These are phyloP conservation scores for Thraustochytrium striatum DNA, from an alignment of 352 stramenopile genomes.

Conservation along the genomic window DNA sequence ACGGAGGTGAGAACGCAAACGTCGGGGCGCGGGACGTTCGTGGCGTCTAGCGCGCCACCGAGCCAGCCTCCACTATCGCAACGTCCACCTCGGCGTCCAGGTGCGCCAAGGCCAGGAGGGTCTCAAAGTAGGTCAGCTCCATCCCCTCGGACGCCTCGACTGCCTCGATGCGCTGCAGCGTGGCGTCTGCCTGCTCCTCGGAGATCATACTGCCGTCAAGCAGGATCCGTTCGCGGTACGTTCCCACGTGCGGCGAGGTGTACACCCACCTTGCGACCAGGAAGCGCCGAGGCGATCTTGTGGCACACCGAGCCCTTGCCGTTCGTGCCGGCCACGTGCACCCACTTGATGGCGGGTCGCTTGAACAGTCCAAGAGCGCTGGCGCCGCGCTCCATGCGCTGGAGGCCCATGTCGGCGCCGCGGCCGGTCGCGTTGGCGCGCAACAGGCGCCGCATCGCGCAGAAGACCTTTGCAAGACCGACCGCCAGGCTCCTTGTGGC, in stretches of 20 bases:
- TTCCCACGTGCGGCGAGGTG: slow-evolving; percentile 89
- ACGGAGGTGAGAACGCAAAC: slow-evolving; percentile 81
- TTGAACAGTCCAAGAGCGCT: background rate
- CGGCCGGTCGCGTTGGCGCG: slow-evolving; percentile 26
- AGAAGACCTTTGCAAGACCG: too few relatives aligned
- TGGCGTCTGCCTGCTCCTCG: slow-evolving; percentile 69
- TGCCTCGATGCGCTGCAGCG: slow-evolving; percentile 57
- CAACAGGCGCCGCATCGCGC: slow-evolving; percentile 21
- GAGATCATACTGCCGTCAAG: slow-evolving; percentile 82
- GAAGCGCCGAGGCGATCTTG: slow-evolving; percentile 44
- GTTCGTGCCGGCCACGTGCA: slow-evolving; percentile 93
- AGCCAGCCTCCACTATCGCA: slow-evolving; percentile 76
- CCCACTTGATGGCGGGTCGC: slow-evolving; percentile 57
- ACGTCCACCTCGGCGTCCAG: slow-evolving; percentile 76
- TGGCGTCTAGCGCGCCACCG: slow-evolving; percentile 73
- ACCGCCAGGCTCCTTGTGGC: too few relatives aligned
- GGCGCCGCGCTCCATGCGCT: background rate
- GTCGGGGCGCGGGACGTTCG: slow-evolving; percentile 72
- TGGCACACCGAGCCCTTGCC: slow-evolving; percentile 66
- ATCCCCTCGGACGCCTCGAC: slow-evolving; percentile 37
- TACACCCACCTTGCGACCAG: slow-evolving; percentile 73
- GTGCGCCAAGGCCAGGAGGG: slow-evolving; percentile 75
- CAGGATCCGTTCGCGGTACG: slow-evolving; percentile 86
- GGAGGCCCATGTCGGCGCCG: slow-evolving; percentile 29
- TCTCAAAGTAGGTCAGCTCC: slow-evolving; percentile 72